phyloP scores from a whole-genome alignment of 768 basidiomycete genomes.

The Piloderma croceum region DNA sequence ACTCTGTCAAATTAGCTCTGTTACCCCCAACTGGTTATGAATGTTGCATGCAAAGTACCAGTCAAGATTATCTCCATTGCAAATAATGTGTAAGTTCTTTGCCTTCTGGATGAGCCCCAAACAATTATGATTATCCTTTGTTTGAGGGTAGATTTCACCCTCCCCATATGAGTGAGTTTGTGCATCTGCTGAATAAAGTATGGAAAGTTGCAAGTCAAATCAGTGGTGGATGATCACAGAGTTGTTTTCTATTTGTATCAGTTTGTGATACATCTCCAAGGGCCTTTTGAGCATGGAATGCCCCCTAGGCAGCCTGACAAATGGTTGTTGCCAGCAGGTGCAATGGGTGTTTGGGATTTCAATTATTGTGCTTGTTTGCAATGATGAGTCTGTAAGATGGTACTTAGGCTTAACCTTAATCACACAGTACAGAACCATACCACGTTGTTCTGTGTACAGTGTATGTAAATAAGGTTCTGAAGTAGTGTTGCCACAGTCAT shows the following conservation, averaged over 20 bases:
- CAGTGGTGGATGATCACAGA: conserved; percentile 96
- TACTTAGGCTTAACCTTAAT: too few relatives aligned
- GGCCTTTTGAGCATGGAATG: conserved; percentile 84
- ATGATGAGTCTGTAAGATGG: conserved; percentile 72
- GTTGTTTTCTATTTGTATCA: conserved; percentile 64
- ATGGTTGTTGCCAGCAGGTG: conserved; percentile 33
- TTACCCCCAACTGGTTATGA: conserved; percentile 64
- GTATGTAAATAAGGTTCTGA: too few relatives aligned
- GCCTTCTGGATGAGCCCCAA: conserved; percentile 69
- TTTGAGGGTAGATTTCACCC: conserved; percentile 76
- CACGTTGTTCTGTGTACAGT: too few relatives aligned
- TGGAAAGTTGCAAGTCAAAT: conserved; percentile 85
- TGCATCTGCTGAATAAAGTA: conserved; percentile 80
- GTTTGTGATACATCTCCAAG: conserved; percentile 87
- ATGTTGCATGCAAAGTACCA: conserved; percentile 99
- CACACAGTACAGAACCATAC: too few relatives aligned
- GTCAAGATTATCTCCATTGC: conserved; percentile 54
- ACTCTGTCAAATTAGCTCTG: conserved; percentile 62
- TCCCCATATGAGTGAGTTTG: conserved; percentile 79
- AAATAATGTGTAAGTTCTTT: conserved; percentile 63
- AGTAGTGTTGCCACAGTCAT: too few relatives aligned
- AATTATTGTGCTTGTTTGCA: conserved; percentile 53
- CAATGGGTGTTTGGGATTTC: conserved; percentile 30
- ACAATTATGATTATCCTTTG: conserved; percentile 83
- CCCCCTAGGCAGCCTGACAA: conserved; percentile 58